These are phyloP conservation scores for Potentilla sterilis DNA, from an alignment of 306 rosid species.

Conservation along the genomic window DNA sequence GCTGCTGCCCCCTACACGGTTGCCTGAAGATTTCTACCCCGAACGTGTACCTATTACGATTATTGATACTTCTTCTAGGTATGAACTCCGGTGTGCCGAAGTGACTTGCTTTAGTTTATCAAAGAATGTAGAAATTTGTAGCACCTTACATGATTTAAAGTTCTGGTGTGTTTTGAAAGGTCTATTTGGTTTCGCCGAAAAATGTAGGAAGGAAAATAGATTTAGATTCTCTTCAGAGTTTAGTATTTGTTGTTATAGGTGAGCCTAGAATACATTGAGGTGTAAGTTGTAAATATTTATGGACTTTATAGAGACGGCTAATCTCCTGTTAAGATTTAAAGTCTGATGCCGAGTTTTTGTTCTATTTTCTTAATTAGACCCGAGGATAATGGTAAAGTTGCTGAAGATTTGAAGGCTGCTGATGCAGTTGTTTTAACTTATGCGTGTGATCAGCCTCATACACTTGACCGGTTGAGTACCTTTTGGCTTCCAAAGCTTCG, in stretches of 20 bases:
- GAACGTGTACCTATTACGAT: conserved; percentile 88
- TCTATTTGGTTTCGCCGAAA: neutral
- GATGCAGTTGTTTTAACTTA: conserved; percentile 93
- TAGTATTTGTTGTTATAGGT: neutral
- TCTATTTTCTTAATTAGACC: conserved; percentile 40
- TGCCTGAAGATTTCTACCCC: conserved; percentile 86
- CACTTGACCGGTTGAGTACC: conserved; percentile 76
- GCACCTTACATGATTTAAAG: neutral
- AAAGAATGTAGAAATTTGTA: neutral
- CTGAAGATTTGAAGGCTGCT: conserved; percentile 90
- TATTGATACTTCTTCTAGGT: conserved; percentile 94
- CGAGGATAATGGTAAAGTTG: conserved; percentile 75
- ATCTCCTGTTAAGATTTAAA: neutral
- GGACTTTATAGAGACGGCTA: neutral
- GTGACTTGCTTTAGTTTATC: neutral
- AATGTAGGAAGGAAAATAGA: neutral
- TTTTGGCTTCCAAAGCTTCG: conserved; percentile 98
- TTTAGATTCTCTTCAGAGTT: neutral
- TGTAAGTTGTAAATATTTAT: neutral
- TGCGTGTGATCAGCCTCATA: conserved; percentile 85
- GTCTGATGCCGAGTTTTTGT: conserved; percentile 3
- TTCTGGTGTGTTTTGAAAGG: neutral
- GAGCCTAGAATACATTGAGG: neutral
- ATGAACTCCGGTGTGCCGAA: neutral
- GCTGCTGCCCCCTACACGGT: conserved; percentile 74